Evolutionary conservation across 2,329 filamentous ascomycete genomes (phyloP).

Genomic region (Aspergillus ochraceoroseus): DNA sequence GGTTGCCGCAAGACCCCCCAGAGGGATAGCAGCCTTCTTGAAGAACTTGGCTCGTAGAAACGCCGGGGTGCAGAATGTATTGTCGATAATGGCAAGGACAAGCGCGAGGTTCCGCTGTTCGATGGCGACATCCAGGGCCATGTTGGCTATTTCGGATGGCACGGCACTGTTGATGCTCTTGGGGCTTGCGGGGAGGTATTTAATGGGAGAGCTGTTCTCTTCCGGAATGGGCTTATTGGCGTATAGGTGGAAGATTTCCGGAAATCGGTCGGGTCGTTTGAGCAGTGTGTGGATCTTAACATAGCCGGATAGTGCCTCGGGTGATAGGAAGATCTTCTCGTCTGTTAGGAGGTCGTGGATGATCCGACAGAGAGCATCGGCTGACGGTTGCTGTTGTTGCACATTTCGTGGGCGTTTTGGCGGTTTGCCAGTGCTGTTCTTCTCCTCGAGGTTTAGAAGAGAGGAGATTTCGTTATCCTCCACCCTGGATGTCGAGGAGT

Average conservation of each 20-base stretch:
- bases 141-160: constrained; percentile 62
- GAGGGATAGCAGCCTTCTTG: constrained; percentile 38
- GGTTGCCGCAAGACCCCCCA: constrained; percentile 37
- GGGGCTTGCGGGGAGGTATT: constrained; percentile 61
- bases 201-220: constrained; percentile 55
- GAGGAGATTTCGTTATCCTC: constrained; percentile 40
- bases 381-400: constrained; percentile 34
- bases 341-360: constrained; percentile 69
- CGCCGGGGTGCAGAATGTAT: constrained; percentile 46
- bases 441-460: constrained; percentile 41
- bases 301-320: constrained; percentile 66
- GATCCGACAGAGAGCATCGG: constrained; percentile 48
- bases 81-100: constrained; percentile 71
- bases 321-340: constrained; percentile 74
- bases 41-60: constrained; percentile 44
- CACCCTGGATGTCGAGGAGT: constrained; percentile 16
- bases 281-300: constrained; percentile 70
- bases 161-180: constrained; percentile 67
- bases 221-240: constrained; percentile 72
- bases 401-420: constrained; percentile 26
- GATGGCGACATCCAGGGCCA: constrained; percentile 75
- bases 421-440: constrained; percentile 25
- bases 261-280: constrained; percentile 68
- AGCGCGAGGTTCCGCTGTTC: constrained; percentile 70
- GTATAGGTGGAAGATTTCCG: constrained; percentile 74